Conservation (phyloP, 2,329 filamentous ascomycete genomes). For the Pseudogymnoascus sp. region DNA sequence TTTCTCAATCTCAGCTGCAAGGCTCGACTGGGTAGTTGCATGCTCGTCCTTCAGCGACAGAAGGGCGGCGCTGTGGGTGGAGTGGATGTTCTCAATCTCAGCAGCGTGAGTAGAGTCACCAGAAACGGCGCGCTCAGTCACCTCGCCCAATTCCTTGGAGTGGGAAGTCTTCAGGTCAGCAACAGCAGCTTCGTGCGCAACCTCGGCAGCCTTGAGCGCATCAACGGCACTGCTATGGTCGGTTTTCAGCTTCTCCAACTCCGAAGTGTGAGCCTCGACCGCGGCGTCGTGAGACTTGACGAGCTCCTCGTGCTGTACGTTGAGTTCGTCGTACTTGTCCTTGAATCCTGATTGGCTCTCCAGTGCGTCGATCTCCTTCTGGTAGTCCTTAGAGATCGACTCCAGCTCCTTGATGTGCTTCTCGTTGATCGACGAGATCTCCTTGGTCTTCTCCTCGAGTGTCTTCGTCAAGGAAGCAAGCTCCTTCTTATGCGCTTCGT, state of each 20-base stretch:
- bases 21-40: constrained; percentile 31
- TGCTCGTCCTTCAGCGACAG: constrained; percentile 36
- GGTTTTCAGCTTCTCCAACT: constrained; percentile 20
- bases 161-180: constrained; percentile 48
- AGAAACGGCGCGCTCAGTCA: constrained; percentile 42
- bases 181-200: constrained; percentile 44
- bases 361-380: constrained; percentile 56
- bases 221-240: constrained; percentile 22
- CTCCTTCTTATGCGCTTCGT: constrained; percentile 26
- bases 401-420: constrained; percentile 50
- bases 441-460: constrained; percentile 27
- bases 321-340: constrained; percentile 53
- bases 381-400: constrained; percentile 51
- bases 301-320: constrained; percentile 45
- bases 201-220: constrained; percentile 42
- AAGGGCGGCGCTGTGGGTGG: constrained; percentile 39
- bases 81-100: constrained; percentile 45
- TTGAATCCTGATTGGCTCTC: constrained; percentile 56
- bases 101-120: constrained; percentile 39
- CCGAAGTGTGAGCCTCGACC: constrained; percentile 17
- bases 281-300: constrained; percentile 28
- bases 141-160: constrained; percentile 48
- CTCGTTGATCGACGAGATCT: constrained; percentile 40
- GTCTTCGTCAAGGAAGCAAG: constrained; percentile 22
- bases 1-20: constrained; percentile 20